Base-by-base conservation (phyloP, 495 filamentous ascomycete species). In the Geoglossum glabrum region DNA sequence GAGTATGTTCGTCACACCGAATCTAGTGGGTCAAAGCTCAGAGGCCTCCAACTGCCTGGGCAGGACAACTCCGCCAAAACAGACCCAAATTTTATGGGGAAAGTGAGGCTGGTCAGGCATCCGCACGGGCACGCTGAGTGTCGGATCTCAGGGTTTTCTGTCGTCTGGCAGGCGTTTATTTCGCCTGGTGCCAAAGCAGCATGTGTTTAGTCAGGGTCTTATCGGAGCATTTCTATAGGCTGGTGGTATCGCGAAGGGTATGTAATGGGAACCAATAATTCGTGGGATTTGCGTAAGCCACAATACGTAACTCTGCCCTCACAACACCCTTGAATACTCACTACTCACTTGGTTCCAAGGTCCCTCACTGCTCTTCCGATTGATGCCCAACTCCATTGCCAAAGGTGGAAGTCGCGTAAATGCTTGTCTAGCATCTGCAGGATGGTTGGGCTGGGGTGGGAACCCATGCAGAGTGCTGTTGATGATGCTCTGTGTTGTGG, bases 211-310 rank as follows among this genome's bases (percentile, higher is more conserved):
- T 45, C 17, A 21, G 23, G 49, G 6, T 6, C 49, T 52, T 52
- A 52, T 52, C 49, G 49, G 49, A 19, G 25, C 49, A 8, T 15
- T 28, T 15, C 30, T 27, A 52, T 52, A 28, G 49, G 49, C 11
- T 52, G 23, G 28, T 19, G 17, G 5, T 45, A 21, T 45, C 40
- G 40, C 11, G 40, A 45, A 3, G 17, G 28, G 15, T 8, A 17
- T 52, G 25, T 52, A 52, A 52, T 52, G 28, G 23, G 15, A 52
- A 52, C 49, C 49, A 52, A 52, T 52, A 50, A 50, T 31, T 15
- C 23, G 49, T 27, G 40, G 49, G 49, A 27, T 52, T 31, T 30
- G 23, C 28, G 23, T 30, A 27, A 52, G 49, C 49, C 25, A 4
- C 49, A 31, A 52, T 52, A 52, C 49, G 49, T 52, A 52, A 28